Evolutionary conservation across 2,329 filamentous ascomycete genomes (phyloP), one percentile per base, ranked within the genome.

Genomic region (Rutstroemia sp.): DNA sequence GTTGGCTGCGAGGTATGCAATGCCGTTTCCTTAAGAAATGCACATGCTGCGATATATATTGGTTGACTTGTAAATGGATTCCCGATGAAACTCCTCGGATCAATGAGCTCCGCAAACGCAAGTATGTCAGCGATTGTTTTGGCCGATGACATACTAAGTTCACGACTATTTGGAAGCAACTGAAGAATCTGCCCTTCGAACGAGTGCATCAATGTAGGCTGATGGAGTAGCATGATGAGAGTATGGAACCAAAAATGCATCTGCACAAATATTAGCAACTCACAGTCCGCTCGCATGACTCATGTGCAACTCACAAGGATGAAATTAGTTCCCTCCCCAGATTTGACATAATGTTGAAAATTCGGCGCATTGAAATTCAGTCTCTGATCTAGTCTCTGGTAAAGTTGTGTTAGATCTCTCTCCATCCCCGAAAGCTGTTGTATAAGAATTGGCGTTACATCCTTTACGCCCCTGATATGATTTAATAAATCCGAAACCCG

Each of bases 41-140:
- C 90, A 67, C 90, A 95, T 0, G 90, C 90, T 0, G 90, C 90
- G 59, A 95, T 92, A 65, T 95, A 95, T 66, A 95, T 95, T 0
- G 90, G 90, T 70, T 95, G 90, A 49, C 87, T 90, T 0, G 89
- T 94, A 62, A 95, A 95, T 0, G 90, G 90, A 58, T 94, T 95
- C 1, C 90, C 89, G 37, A 92, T 86, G 56, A 92, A 90, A 63
- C 90, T 92, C 69, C 89, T 91, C 0, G 88, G 84, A 69, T 95
- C 89, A 52, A 94, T 89, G 9, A 95, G 74, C 67, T 95, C 89
- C 0, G 90, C 88, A 70, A 95, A 95, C 1, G 88, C 86, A 8
- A 95, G 73, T 16, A 95, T 95, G 65, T 95, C 90, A 37, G 89
- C 90, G 59, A 95, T 94, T 0, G 90, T 95, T 73, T 95, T 95